A percentile compares a stretch with the other conserved stretches of the same genome.
Evolutionary conservation across 1,139 yeast species (phyloP).

Genomic region (Nadsonia starkeyi-henricii): DNA sequence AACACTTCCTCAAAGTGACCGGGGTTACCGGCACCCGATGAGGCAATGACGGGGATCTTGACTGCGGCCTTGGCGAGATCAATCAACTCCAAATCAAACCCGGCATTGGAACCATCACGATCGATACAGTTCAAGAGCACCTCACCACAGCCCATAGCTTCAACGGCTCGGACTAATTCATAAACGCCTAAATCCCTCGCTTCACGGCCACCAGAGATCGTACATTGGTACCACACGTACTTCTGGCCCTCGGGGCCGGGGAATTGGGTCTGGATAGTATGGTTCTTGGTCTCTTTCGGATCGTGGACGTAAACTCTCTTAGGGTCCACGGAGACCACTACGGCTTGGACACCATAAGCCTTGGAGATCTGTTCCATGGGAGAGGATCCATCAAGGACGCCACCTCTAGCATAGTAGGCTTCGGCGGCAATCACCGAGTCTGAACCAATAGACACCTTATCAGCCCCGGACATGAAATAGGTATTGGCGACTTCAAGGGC

Average conservation of each 20-base stretch:
- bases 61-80: conserved; percentile 64
- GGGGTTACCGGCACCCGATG: conserved; percentile 94
- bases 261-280: conserved; percentile 37
- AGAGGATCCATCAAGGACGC: conserved; percentile 49
- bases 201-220: conserved; percentile 92
- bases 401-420: conserved; percentile 46
- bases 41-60: conserved; percentile 84
- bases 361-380: conserved; percentile 87
- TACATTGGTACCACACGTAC: conserved; percentile 87
- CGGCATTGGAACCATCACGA: conserved; percentile 89
- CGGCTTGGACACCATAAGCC: conserved; percentile 93
- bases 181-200: conserved; percentile 79
- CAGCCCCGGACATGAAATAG: conserved; percentile 93
- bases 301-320: conserved; percentile 59
- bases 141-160: conserved; percentile 94
- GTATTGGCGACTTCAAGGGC: conserved; percentile 84
- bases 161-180: conserved; percentile 79
- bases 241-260: conserved; percentile 78
- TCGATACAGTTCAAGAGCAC: conserved; percentile 84
- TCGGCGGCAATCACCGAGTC: conserved; percentile 93
- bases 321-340: conserved; percentile 93
- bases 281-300: conserved; percentile 48
- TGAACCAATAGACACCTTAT: conserved; percentile 93
- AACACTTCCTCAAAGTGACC: conserved; percentile 81
- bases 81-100: conserved; percentile 77